These are phyloP conservation scores for Corniculantispora saksenae DNA, from an alignment of 2,329 filamentous ascomycete genomes.

Conservation along the genomic window DNA sequence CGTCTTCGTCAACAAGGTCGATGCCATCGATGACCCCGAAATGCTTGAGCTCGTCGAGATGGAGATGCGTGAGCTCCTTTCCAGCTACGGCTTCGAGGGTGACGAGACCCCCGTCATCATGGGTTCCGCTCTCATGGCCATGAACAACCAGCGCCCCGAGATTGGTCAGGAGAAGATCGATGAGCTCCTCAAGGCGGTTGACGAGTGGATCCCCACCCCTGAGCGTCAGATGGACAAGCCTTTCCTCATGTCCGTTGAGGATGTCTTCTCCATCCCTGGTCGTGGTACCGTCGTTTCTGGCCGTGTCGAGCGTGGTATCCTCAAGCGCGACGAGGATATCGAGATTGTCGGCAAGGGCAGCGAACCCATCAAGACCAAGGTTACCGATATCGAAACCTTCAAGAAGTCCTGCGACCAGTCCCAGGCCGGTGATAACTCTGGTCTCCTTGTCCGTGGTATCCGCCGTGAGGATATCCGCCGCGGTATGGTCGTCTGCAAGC, in stretches of 20 bases:
- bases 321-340: constrained; percentile 93
- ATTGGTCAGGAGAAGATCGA: constrained; percentile 89
- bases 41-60: constrained; percentile 99
- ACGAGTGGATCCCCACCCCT: constrained; percentile 95
- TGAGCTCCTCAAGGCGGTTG: constrained; percentile 85
- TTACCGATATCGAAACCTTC: constrained; percentile 99
- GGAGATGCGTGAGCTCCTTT: constrained; percentile 98
- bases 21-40: constrained; percentile 94
- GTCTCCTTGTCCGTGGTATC: constrained; percentile 91
- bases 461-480: constrained; percentile 92
- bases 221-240: constrained; percentile 94
- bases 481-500: constrained; percentile 90
- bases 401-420: constrained; percentile 99
- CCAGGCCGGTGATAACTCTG: constrained; percentile 95
- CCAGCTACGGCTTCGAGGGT: constrained; percentile 92
- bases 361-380: constrained; percentile 92
- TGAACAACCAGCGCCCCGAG: constrained; percentile 83
- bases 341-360: constrained; percentile 88
- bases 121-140: constrained; percentile 91
- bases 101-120: constrained; percentile 97
- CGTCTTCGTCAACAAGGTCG: constrained; percentile 99
- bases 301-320: constrained; percentile 90
- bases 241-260: constrained; percentile 98
- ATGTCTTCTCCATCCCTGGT: constrained; percentile 85
- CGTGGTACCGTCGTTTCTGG: constrained; percentile 97